phyloP scores from a whole-genome alignment of 305 asterid genomes.

The Fraxinus velutina region DNA sequence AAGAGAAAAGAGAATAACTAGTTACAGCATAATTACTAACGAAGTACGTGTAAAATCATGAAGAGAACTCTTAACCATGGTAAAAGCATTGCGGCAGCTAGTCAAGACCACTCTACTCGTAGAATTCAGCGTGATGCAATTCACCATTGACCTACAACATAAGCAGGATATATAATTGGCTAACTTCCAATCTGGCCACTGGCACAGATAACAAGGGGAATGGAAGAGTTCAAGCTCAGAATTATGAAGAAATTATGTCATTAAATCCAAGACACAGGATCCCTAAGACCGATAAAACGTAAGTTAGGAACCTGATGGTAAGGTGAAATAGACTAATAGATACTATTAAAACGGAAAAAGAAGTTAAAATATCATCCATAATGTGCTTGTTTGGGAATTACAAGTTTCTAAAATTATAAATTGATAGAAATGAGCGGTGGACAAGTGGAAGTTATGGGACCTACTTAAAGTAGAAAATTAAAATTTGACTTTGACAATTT shows the following conservation, averaged over 20 bases:
- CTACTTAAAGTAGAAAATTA: background rate
- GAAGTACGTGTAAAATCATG: conserved; percentile 10
- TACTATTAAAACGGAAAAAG: background rate
- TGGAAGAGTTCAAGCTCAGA: background rate
- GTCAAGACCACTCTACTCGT: conserved; percentile 82
- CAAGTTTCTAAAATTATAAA: background rate
- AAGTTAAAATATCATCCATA: too few species aligned
- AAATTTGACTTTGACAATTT: background rate
- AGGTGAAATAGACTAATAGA: background rate
- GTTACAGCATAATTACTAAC: background rate
- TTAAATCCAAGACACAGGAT: background rate
- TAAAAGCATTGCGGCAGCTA: conserved; percentile 87
- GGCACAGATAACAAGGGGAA: background rate
- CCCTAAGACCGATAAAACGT: background rate
- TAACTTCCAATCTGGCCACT: background rate
- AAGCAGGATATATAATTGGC: conserved; percentile 11
- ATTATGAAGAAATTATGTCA: background rate
- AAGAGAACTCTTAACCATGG: conserved; percentile 58
- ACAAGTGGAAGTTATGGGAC: background rate
- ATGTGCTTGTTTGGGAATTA: background rate
- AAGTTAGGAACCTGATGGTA: background rate
- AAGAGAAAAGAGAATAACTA: background rate
- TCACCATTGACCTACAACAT: conserved; percentile 85
- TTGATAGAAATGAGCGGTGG: background rate
- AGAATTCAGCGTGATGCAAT: conserved; percentile 87